A percentile compares a stretch with the other conserved stretches of the same genome.
Evolutionary conservation across 2,329 filamentous ascomycete genomes (phyloP).

Genomic region (Cryphonectria parasitica): DNA sequence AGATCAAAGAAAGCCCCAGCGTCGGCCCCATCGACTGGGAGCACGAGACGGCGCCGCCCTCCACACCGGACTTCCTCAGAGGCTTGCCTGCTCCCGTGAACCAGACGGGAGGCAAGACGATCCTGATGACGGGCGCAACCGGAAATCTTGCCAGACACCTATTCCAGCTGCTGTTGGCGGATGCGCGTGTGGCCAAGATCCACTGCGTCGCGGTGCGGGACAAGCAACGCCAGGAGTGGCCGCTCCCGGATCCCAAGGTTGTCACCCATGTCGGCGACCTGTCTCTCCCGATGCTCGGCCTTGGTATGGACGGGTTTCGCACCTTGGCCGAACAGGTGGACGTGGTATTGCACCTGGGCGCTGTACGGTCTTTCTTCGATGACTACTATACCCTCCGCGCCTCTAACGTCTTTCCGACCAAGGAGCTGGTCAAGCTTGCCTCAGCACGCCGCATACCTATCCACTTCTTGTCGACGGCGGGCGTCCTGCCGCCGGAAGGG

Average conservation of each 20-base stretch:
- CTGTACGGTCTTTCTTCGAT: slow-evolving; percentile 45
- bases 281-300: slow-evolving; percentile 31
- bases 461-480: slow-evolving; percentile 39
- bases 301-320: slow-evolving; percentile 24
- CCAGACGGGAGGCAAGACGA: slow-evolving; percentile 31
- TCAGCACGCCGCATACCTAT: slow-evolving; percentile 33
- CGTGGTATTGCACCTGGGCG: slow-evolving; percentile 58
- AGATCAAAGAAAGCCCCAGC: slow-evolving; percentile 33
- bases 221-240: neutral
- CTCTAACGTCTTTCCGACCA: slow-evolving; percentile 43
- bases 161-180: slow-evolving; percentile 40
- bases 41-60: slow-evolving; percentile 8
- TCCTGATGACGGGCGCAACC: slow-evolving; percentile 44
- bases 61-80: slow-evolving; percentile 6
- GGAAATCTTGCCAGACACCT: slow-evolving; percentile 47
- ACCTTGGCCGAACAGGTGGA: slow-evolving; percentile 31
- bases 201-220: slow-evolving; percentile 49
- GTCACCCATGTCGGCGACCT: slow-evolving; percentile 37
- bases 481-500: slow-evolving; percentile 26
- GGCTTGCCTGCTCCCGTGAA: too few relatives aligned
- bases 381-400: slow-evolving; percentile 41
- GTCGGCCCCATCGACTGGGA: slow-evolving; percentile 13
- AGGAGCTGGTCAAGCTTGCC: slow-evolving; percentile 40
- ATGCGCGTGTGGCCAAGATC: slow-evolving; percentile 40
- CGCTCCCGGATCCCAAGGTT: slow-evolving; percentile 17